These are phyloP conservation scores for Fagus sylvatica DNA, from an alignment of 306 rosid species.

Conservation along the genomic window DNA sequence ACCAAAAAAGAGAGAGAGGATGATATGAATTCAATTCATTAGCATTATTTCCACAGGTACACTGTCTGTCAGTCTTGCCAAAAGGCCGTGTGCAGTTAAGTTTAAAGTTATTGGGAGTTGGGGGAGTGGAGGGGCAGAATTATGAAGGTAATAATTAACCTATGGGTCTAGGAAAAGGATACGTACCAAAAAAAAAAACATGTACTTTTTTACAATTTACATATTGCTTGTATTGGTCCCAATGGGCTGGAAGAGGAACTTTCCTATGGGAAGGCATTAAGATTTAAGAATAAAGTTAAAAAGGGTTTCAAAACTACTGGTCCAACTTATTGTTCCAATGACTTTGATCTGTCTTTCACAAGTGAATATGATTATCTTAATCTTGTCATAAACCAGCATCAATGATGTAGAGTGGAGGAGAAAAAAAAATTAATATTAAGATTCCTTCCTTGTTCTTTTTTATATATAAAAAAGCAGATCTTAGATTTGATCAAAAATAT, in stretches of 20 bases:
- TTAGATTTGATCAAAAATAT: too few relatives aligned
- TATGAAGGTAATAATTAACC: not conserved
- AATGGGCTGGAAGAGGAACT: conserved; percentile 1
- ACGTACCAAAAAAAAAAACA: not conserved
- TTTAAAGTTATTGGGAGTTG: not conserved
- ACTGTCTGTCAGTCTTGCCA: not conserved
- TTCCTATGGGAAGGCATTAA: conserved; percentile 1
- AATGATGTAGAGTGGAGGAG: too few relatives aligned
- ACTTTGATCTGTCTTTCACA: not conserved
- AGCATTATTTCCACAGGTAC: not conserved
- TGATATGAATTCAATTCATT: not conserved
- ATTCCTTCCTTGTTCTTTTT: too few relatives aligned
- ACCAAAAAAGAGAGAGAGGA: not conserved
- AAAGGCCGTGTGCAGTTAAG: not conserved
- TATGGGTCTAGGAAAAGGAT: not conserved
- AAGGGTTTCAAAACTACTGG: conserved; percentile 5
- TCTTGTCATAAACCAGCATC: not conserved
- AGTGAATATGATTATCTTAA: not conserved
- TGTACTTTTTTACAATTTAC: not conserved
- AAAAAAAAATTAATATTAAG: too few relatives aligned
- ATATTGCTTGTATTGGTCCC: conserved; percentile 11
- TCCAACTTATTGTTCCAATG: conserved; percentile 1
- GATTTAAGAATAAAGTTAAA: conserved; percentile 9
- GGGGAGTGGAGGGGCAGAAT: not conserved
- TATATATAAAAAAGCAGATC: too few relatives aligned